Evolutionary conservation across 2,329 filamentous ascomycete species (phyloP).

Genomic region (Arachnopeziza araneosa): DNA sequence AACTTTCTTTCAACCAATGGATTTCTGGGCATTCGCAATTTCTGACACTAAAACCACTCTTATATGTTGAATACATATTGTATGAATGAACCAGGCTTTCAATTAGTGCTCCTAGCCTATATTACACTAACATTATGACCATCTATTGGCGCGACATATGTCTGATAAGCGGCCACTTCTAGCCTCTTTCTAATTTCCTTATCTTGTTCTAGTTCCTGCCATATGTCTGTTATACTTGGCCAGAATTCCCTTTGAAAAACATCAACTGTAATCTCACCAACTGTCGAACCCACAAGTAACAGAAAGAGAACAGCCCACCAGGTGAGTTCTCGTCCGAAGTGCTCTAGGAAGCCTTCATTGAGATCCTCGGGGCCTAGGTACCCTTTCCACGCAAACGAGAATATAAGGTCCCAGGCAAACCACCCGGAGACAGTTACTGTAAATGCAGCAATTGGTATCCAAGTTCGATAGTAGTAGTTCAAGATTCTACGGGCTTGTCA

Average conservation of each 20-base stretch:
- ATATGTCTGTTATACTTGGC: slow-evolving; percentile 71
- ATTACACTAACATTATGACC: neutral
- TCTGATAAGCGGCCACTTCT: slow-evolving; percentile 4
- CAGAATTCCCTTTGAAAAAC: slow-evolving; percentile 61
- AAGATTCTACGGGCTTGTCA: slow-evolving; percentile 54
- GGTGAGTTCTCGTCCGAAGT: slow-evolving; percentile 61
- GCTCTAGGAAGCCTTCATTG: slow-evolving; percentile 56
- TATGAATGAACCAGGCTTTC: too few relatives aligned
- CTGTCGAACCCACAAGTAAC: slow-evolving; percentile 46
- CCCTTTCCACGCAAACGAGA: slow-evolving; percentile 39
- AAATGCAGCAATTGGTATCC: slow-evolving; percentile 54
- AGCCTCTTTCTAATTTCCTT: slow-evolving; percentile 4
- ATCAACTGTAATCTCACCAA: slow-evolving; percentile 64
- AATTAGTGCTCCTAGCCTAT: neutral
- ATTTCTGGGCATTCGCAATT: too few relatives aligned
- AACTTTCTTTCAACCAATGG: too few relatives aligned
- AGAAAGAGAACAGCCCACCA: slow-evolving; percentile 65
- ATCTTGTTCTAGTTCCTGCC: slow-evolving; percentile 66
- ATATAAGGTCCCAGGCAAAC: slow-evolving; percentile 81
- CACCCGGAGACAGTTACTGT: slow-evolving; percentile 61
- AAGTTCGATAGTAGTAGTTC: slow-evolving; percentile 71
- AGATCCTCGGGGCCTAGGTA: slow-evolving; percentile 45
- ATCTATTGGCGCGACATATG: neutral
- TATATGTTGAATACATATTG: too few relatives aligned
- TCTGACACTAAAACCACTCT: too few relatives aligned